These are phyloP conservation scores for Aspergillus sparsus DNA, from an alignment of 495 filamentous ascomycete genomes.

Conservation along the genomic window DNA sequence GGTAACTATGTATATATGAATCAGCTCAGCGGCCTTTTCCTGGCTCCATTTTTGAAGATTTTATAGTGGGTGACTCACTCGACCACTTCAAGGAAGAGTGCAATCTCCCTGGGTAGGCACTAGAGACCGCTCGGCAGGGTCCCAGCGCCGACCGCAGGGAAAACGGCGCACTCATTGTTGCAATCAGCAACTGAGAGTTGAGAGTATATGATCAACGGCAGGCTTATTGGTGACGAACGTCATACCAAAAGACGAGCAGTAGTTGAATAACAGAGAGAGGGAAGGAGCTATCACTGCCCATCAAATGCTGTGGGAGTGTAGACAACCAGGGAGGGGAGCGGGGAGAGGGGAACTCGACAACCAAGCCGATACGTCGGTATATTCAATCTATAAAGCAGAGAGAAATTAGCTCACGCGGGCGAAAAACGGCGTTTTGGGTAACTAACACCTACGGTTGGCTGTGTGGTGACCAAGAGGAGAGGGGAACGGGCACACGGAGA, in stretches of 20 bases:
- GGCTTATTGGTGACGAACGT: constrained; percentile 1
- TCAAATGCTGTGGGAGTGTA: background rate
- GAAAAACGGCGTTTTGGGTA: background rate
- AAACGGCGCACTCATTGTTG: constrained; percentile 35
- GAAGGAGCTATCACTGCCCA: background rate
- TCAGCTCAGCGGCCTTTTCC: constrained; percentile 16
- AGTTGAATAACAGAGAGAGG: background rate
- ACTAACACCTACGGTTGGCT: constrained; percentile 4
- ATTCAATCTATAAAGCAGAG: constrained; percentile 2
- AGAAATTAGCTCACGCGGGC: constrained; percentile 1
- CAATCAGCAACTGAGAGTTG: constrained; percentile 4
- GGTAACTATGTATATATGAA: constrained; percentile 16
- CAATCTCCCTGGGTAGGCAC: constrained; percentile 31
- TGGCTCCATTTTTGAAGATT: constrained; percentile 1
- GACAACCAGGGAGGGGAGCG: background rate
- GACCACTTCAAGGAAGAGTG: constrained; percentile 21
- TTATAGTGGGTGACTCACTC: constrained; percentile 24
- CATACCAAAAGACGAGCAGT: constrained; percentile 14
- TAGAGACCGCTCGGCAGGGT: constrained; percentile 34
- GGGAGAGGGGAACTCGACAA: constrained; percentile 1
- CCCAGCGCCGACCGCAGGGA: constrained; percentile 37
- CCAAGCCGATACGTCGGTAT: background rate
- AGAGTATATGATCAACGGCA: background rate
- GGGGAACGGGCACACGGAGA: constrained; percentile 16
- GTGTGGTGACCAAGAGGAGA: constrained; percentile 7